phyloP scores from a whole-genome alignment of 192 early-diverging fungal genomes.

The Diversispora epigaea region DNA sequence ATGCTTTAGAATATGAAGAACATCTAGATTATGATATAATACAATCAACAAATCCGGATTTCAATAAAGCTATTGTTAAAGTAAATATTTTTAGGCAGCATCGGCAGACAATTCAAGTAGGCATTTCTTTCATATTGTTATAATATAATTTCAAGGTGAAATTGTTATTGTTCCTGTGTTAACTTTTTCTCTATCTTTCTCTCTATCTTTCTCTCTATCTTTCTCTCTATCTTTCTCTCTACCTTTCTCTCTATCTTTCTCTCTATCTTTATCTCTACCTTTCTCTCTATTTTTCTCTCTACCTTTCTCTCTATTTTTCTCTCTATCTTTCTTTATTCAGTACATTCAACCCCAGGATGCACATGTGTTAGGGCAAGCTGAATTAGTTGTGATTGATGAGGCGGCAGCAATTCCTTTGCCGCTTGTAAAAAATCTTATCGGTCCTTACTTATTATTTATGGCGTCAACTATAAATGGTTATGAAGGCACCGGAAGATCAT shows the following conservation, averaged over 20 bases:
- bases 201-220: not conserved
- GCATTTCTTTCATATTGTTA: not conserved
- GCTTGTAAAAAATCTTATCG: constrained; percentile 85
- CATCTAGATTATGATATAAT: constrained; percentile 99
- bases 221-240: too few relatives aligned
- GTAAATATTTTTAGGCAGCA: constrained; percentile 96
- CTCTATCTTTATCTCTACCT: not conserved
- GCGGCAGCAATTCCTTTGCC: constrained; percentile 98
- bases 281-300: not conserved
- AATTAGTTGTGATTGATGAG: constrained; percentile 97
- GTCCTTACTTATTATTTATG: constrained; percentile 97
- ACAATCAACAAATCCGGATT: constrained; percentile 95
- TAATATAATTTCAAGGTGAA: not conserved
- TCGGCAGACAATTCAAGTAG: constrained; percentile 90
- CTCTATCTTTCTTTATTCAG: constrained; percentile 39
- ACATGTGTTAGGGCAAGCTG: constrained; percentile 90
- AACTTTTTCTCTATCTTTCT: not conserved
- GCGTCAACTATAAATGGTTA: constrained; percentile 99
- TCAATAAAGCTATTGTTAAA: constrained; percentile 93
- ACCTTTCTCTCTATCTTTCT: not conserved
- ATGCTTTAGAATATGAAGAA: constrained; percentile 97
- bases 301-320: not conserved
- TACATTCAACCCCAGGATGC: constrained; percentile 97
- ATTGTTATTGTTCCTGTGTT: too few relatives aligned
- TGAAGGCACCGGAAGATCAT: constrained; percentile 96